Base-by-base conservation (phyloP, 2,329 filamentous ascomycete species). In the Fusarium clavum region DNA sequence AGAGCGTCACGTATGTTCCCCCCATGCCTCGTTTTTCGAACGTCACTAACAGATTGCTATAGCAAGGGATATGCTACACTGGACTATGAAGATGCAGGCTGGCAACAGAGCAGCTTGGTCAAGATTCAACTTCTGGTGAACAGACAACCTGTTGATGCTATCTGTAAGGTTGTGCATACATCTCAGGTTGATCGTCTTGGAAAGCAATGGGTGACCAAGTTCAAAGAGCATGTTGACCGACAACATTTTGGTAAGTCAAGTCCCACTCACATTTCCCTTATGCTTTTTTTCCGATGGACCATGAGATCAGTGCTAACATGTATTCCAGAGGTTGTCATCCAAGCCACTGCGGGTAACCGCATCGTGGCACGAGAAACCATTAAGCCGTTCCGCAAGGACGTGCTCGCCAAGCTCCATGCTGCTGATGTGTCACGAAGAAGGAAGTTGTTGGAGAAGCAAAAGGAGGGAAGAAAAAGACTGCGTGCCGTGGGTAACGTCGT, bases 361-460 rank as follows among this genome's bases (percentile, higher is more conserved):
- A 91, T 99, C 54, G 88, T 99, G 6, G 96, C 96, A 0, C 86
- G 96, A 76, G 96, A 98, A 79, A 98, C 94, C 0, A 91, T 99
- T 78, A 98, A 98, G 83, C 94, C 96, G 0, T 99, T 97, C 80
- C 87, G 96, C 48, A 99, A 99, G 80, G 96, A 99, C 75, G 96
- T 99, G 5, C 82, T 97, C 60, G 91, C 92, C 10, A 98, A 98
- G 81, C 83, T 99, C 59, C 97, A 99, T 78, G 96, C 96, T 1
- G 92, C 92, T 67, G 96, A 99, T 81, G 88, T 97, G 18, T 89
- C 90, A 6, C 85, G 96, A 62, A 87, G 94, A 40, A 88, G 90
- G 76, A 99, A 99, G 81, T 81, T 99, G 71, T 81, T 99, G 13
- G 95, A 98, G 82, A 97, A 95, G 85, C 96, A 99, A 81, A 99